These are phyloP conservation scores for Penicillium ucsense DNA, from an alignment of 495 filamentous ascomycete genomes.

Conservation along the genomic window DNA sequence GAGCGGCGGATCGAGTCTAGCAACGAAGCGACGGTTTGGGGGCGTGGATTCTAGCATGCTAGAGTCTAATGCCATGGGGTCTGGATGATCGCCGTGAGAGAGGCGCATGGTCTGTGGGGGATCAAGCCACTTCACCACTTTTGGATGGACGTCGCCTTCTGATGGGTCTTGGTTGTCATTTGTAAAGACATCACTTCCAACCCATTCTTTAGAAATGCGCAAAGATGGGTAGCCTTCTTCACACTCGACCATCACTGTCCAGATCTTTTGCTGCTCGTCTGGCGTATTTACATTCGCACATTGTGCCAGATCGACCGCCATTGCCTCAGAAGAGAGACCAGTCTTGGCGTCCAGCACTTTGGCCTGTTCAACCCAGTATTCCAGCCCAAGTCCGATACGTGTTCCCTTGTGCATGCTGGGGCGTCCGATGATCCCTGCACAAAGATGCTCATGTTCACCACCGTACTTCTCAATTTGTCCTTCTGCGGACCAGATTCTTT, in stretches of 20 bases:
- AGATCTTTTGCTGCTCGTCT: slow-evolving; percentile 17
- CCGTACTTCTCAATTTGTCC: slow-evolving; percentile 34
- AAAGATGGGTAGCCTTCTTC: slow-evolving; percentile 40
- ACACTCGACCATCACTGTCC: slow-evolving; percentile 36
- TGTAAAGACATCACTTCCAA: slow-evolving; percentile 25
- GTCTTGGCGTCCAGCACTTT: slow-evolving; percentile 33
- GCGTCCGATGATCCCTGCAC: slow-evolving; percentile 50
- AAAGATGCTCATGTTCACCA: slow-evolving; percentile 42
- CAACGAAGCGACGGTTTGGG: slow-evolving; percentile 73
- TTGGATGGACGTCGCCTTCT: slow-evolving; percentile 12
- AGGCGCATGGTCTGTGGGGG: slow-evolving; percentile 39
- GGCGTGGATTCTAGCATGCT: slow-evolving; percentile 36
- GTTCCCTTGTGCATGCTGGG: slow-evolving; percentile 68
- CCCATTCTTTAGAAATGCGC: slow-evolving; percentile 39
- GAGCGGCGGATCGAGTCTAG: slow-evolving; percentile 74
- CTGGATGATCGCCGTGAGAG: slow-evolving; percentile 24
- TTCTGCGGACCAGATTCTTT: slow-evolving; percentile 45
- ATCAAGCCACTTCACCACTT: slow-evolving; percentile 38
- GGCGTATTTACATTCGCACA: slow-evolving; percentile 10
- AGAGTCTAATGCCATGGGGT: slow-evolving; percentile 38
- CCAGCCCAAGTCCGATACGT: slow-evolving; percentile 64
- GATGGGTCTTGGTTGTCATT: slow-evolving; percentile 12
- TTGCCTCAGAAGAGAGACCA: slow-evolving; percentile 25
- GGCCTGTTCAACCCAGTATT: slow-evolving; percentile 74
- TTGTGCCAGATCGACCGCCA: slow-evolving; percentile 27